Conservation (phyloP, 2,329 filamentous ascomycete species). For the Aureobasidium musti region DNA sequence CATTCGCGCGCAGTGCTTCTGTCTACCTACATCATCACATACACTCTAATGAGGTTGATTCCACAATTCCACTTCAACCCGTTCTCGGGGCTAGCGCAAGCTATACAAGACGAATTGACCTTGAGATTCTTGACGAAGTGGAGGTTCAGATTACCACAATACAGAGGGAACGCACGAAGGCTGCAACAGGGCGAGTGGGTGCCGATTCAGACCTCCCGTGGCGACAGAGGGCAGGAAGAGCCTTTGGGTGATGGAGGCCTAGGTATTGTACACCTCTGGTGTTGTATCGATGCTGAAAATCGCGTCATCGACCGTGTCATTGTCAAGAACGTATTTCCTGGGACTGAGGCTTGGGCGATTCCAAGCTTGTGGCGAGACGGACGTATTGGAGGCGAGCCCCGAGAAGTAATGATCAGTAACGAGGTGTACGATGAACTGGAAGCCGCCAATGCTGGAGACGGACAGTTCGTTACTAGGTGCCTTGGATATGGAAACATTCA, state of each 20-base stretch:
- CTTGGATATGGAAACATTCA: background rate
- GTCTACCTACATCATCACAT: background rate
- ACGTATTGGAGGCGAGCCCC: background rate
- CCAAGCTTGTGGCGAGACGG: background rate
- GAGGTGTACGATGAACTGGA: background rate
- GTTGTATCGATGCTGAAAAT: background rate
- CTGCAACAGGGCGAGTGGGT: background rate
- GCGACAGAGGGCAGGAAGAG: background rate
- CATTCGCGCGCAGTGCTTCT: background rate
- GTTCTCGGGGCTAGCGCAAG: background rate
- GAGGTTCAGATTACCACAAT: background rate
- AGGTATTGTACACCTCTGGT: constrained; percentile 1
- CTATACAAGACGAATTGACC: background rate
- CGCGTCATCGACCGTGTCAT: constrained; percentile 4
- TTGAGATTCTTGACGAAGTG: background rate
- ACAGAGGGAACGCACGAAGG: background rate
- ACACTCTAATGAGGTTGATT: background rate
- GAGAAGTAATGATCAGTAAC: background rate
- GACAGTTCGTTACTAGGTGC: background rate
- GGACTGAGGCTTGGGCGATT: background rate
- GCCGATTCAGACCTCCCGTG: background rate
- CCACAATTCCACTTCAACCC: background rate
- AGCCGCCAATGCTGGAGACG: background rate
- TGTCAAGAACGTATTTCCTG: constrained; percentile 6
- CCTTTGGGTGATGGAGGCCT: background rate